Evolutionary conservation across 805 yeast species (phyloP), one percentile per base, ranked within the genome.

Genomic region (Sugiyamaella valdiviana): DNA sequence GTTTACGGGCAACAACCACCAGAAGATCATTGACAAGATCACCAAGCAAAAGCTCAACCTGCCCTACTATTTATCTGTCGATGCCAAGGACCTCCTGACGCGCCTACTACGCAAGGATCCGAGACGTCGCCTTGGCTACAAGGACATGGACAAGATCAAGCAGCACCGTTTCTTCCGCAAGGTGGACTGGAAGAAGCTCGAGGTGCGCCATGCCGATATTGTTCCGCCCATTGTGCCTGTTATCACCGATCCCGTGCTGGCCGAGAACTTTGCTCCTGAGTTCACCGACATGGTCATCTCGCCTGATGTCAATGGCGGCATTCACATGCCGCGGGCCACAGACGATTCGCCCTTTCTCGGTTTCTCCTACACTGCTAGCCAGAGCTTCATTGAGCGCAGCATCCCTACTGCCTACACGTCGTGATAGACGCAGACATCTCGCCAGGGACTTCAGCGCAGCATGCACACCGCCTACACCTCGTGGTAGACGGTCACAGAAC

Each of bases 211-310:
- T 42, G 69, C 68, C 23, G 64, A 66, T 1, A 65, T 76, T 6
- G 67, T 69, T 45, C 95, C 95, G 2, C 96, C 96, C 0, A 82
- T 88, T 32, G 68, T 80, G n/a, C 96, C 96, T 0, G 66, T 86
- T 5, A 78, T 89, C 39, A 84, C 95, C 0, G 81, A 87, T 59
- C 91, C 95, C 20, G 81, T 73, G 41, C 62, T 84, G 47, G 96
- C 96, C 0, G 96, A 88, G 62, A 88, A 88, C 59, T 88, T 88
- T 61, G 87, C 86, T 53, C 66, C 74, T 7, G 90, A 85, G 51
- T 88, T 88, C 66, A 88, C 96, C 0, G 75, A 74, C 6, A 75
- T 85, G 82, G 69, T 57, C 1, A 44, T 72, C 36, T 58, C 68
- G 16, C 69, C 68, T 5, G 61, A 57, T 6, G 54, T 51, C 20